Base-by-base conservation (phyloP, 2,329 filamentous ascomycete species). In the Curvularia verruculosa region DNA sequence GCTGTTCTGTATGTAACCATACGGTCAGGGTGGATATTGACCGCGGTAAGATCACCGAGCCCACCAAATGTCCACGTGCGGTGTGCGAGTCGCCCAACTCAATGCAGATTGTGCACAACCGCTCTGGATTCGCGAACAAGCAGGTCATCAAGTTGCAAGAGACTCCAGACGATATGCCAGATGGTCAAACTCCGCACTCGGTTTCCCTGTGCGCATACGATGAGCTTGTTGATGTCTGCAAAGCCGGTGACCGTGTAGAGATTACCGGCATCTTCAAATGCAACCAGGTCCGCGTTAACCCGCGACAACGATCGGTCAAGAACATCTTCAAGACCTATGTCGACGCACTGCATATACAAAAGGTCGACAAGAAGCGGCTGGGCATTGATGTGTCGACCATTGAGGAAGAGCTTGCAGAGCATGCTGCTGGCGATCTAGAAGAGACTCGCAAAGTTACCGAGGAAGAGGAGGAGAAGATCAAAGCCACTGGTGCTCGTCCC, bases 121-220 rank as follows among this genome's bases (percentile, higher is more conserved):
- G 95, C 59, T 98, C 92, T 66, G 85, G 86, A 8, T 99, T 99
- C 71, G 89, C 93, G 53, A 95, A 99, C 76, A 99, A 99, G 81
- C 95, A 99, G 75, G 92, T 99, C 58, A 96, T 99, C 79, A 99
- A 99, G 77, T 83, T 99, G 39, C 95, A 99, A 78, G 95, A 99
- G 78, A 99, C 95, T 0, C 95, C 95, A 0, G 95, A 99, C 76
- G 91, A 87, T 36, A 90, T 99, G 18, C 95, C 95, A 47, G 90
- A 96, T 64, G 95, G 95, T 18, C 95, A 99, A 78, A 99, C 95
- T 19, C 95, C 95, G 13, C 95, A 99, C 77, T 96, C 94, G 0
- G 95, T 99, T 24, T 97, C 94, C 0, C 86, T 99, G 48, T 97
- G 94, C 71, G 91, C 93, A 12, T 98, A 99, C 75, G 94, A 98